A percentile compares a stretch with the other conserved stretches of the same genome.
These are phyloP conservation scores for Botrytis sinoallii DNA, from an alignment of 2,329 filamentous ascomycete species.

Conservation along the genomic window DNA sequence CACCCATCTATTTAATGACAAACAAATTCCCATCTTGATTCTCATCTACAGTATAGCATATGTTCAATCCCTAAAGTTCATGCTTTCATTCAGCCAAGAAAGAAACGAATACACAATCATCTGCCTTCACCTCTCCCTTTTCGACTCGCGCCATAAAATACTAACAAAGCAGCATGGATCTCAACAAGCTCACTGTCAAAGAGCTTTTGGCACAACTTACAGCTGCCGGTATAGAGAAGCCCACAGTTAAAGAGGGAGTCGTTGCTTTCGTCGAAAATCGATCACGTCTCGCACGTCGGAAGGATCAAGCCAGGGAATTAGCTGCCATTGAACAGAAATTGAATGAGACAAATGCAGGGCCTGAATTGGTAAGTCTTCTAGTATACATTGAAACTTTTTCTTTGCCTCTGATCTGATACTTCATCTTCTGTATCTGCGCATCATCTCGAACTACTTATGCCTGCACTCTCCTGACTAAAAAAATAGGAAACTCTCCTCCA, in stretches of 20 bases:
- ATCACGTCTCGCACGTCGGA: no score
- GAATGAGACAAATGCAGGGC: background rate
- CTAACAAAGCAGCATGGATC: background rate
- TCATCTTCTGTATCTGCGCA: background rate
- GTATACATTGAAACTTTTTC: background rate
- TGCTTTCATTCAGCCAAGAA: background rate
- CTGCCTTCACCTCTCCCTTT: no score
- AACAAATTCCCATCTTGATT: background rate
- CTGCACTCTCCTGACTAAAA: background rate
- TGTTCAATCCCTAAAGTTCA: background rate
- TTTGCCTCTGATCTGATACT: background rate
- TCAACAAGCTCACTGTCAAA: background rate
- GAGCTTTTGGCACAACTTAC: background rate
- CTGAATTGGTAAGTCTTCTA: background rate
- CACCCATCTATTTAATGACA: background rate
- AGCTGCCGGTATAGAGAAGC: background rate
- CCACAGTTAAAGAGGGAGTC: background rate
- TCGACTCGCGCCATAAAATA: background rate
- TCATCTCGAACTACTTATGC: background rate
- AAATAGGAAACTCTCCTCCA: background rate
- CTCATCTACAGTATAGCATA: background rate
- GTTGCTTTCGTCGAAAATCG: background rate
- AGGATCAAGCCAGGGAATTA: background rate
- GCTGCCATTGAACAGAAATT: background rate
- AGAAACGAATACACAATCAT: background rate